These are phyloP conservation scores for Annona squamosa DNA, from an alignment of 164 flowering plant species.

Conservation along the genomic window DNA sequence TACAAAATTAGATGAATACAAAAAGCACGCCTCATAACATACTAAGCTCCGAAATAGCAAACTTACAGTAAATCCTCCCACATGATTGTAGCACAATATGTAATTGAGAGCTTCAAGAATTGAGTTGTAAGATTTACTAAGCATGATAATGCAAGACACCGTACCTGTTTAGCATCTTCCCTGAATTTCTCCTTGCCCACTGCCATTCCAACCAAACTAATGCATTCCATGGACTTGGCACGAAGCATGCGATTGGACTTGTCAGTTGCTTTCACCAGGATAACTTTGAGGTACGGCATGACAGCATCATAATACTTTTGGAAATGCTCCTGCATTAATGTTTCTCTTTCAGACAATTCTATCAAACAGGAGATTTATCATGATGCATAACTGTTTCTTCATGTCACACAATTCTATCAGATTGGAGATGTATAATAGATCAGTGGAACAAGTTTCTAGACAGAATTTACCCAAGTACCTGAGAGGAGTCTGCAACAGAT, in stretches of 20 bases:
- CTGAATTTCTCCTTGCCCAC: constrained; percentile 98
- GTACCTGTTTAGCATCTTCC: constrained; percentile 95
- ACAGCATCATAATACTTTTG: constrained; percentile 97
- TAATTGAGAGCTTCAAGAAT: background rate
- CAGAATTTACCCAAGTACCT: constrained; percentile 37
- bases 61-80: background rate
- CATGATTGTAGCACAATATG: background rate
- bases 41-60: background rate
- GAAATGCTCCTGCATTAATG: constrained; percentile 63
- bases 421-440: too few species aligned
- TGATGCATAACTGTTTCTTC: constrained; percentile 13
- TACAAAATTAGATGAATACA: background rate
- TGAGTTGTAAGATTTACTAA: background rate
- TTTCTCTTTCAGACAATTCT: background rate
- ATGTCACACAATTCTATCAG: background rate
- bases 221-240: constrained; percentile 99
- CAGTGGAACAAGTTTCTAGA: background rate
- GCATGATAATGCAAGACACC: background rate
- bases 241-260: constrained; percentile 98
- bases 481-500: constrained; percentile 99
- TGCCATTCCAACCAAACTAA: constrained; percentile 99
- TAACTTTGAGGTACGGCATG: constrained; percentile 91
- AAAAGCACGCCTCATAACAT: background rate
- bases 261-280: constrained; percentile 86
- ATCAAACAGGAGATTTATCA: too few species aligned